Base-by-base conservation (phyloP, 257 asterid genomes). In the Scutellaria barbata region DNA sequence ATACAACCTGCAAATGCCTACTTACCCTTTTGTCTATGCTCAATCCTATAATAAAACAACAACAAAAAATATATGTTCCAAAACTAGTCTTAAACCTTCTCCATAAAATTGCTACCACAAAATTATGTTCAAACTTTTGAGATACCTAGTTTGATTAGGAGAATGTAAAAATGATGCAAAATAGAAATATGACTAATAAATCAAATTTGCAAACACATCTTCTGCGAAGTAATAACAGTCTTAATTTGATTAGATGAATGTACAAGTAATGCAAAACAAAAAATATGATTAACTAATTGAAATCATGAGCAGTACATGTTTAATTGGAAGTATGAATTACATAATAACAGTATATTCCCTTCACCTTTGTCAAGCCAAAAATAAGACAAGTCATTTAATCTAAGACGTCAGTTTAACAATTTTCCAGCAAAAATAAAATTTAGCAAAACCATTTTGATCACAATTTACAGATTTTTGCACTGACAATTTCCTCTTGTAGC, bases 391-490 rank as follows among this genome's bases (percentile, higher is more conserved):
- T 41, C 53, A 51, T 68, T 47, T 50, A 25, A 75, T 58, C 12
- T 50, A 68, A 43, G 53, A 17, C 60, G 41, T 52, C 61, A 60
- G 53, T 40, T 35, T 46, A 39, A 68, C 52, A 59, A 16, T 46
- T 52, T 12, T 60, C 37, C 39, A 42, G 41, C 10, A 58, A 63
- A 41, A 22, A 59, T 46, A 60, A 72, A 73, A 41, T 37, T 68
- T 33, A 57, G 16, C 7, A 57, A 20, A 55, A 51, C 14, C 20
- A 52, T 43, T 68, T 55, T 10, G 39, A 30, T 73, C 60, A 62
- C 63, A 57, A 77, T 22, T 71, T 69, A 55, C 66, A 63, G 22
- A 69, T 51, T 43, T 18, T 40, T 43, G 8, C 25, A 48, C 57
- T 20, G 3, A 18, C 67, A 51, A 56, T 71, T 47, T 66, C 41